These are phyloP conservation scores for Medicago truncatula DNA, from an alignment of 306 rosid genomes.

Conservation along the genomic window MtrunA17r5.0-ANR NC_053046.1:5702001-5702500, in stretches of 20 bases:
- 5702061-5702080: not conserved
- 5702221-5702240: not conserved
- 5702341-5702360: constrained; percentile 89
- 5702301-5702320: constrained; percentile 30
- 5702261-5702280: constrained; percentile 30
- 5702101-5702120: not conserved
- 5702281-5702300: constrained; percentile 25
- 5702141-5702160: constrained; percentile 37
- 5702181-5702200: constrained; percentile 34
- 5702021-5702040: constrained; percentile 15
- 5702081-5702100: constrained; percentile 17
- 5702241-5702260: not conserved
- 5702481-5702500: constrained; percentile 1
- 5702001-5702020: constrained; percentile 21
- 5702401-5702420: constrained; percentile 82
- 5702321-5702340: constrained; percentile 39
- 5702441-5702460: constrained; percentile 49
- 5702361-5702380: constrained; percentile 92
- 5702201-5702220: constrained; percentile 22
- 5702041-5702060: constrained; percentile 11
- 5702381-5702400: constrained; percentile 89
- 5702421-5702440: constrained; percentile 99
- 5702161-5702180: constrained; percentile 27
- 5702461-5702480: constrained; percentile 26
- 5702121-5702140: constrained; percentile 8